Evolutionary conservation across 2,329 filamentous ascomycete genomes (phyloP), one percentile per base, ranked within the genome.

Genomic region (Colletotrichum sp.): DNA sequence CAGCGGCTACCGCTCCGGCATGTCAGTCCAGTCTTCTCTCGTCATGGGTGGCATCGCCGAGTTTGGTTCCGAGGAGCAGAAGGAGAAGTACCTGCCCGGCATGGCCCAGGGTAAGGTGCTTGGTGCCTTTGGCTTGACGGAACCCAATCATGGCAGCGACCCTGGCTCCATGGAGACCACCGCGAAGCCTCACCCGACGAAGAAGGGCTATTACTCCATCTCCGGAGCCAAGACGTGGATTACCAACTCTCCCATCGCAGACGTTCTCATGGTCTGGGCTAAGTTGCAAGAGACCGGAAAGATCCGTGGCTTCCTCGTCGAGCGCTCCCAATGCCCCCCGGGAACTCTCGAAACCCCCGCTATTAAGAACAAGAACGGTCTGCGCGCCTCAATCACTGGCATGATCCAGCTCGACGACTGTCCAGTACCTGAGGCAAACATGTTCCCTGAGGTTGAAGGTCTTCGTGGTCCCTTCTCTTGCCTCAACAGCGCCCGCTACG

Each of bases 381-480:
- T 99, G 36, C 91, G 97, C 74, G 97, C 97, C 14, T 98, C 95
- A 14, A 94, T 98, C 77, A 99, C 97, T 1, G 97, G 97, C 73
- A 98, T 98, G 97, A 98, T 99, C 78, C 96, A 98, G 79, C 90
- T 99, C 82, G 96, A 98, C 78, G 92, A 94, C 77, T 96, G 95
- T 78, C 96, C 97, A 1, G 95, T 99, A 1, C 93, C 96, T 0
- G 92, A 93, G 78, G 94, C 92, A 79, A 98, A 98, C 86, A 98
- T 99, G 96, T 96, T 99, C 81, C 96, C 96, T 1, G 91, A 94
- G 2, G 91, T 98, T 7, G 95, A 98, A 83, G 97, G 97, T 7
- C 89, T 99, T 36, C 91, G 87, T 76, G 97, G 97, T 0, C 97
- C 97, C 4, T 99, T 99, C 83, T 94, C 94, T 77, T 99, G 97